Percentiles rank a stretch among this genome's conserved stretches.
Conservation (phyloP, 164 flowering plant genomes). For the Umbilicus rupestris region DNA sequence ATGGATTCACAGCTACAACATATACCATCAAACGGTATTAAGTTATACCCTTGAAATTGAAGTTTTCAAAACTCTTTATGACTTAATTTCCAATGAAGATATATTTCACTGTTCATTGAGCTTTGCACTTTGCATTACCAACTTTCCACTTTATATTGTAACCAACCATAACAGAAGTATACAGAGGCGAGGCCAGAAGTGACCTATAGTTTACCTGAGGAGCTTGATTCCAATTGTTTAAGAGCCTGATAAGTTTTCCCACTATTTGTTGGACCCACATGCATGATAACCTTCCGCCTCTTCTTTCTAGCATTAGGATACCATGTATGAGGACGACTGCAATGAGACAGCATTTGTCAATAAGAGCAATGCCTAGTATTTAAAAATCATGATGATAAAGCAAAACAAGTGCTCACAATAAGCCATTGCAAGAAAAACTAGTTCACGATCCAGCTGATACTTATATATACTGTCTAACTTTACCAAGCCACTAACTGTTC, state of each 20-base stretch:
- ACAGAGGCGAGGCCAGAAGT: background rate
- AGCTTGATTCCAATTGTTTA: constrained; percentile 57
- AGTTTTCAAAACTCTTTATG: background rate
- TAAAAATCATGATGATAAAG: background rate
- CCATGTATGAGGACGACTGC: constrained; percentile 85
- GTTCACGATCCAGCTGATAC: too few relatives aligned
- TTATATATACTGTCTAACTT: too few relatives aligned
- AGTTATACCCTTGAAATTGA: background rate
- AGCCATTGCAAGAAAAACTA: too few relatives aligned
- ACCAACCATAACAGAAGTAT: background rate
- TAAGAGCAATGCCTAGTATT: background rate
- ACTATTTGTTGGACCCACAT: constrained; percentile 98
- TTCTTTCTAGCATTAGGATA: constrained; percentile 79
- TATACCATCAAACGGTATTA: background rate
- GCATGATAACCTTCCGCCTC: constrained; percentile 58
- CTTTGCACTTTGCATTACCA: background rate
- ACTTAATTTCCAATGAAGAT: background rate
- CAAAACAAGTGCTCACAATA: background rate
- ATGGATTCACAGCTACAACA: background rate
- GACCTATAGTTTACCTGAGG: constrained; percentile 43
- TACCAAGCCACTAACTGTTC: too few relatives aligned
- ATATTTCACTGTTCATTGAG: background rate
- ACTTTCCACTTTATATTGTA: background rate
- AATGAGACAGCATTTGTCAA: background rate
- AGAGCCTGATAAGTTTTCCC: constrained; percentile 90